Percentiles rank a stretch among this genome's conserved stretches.
Conservation (phyloP, 1,284 basidiomycete species). For the Gymnopus androsaceus region DNA sequence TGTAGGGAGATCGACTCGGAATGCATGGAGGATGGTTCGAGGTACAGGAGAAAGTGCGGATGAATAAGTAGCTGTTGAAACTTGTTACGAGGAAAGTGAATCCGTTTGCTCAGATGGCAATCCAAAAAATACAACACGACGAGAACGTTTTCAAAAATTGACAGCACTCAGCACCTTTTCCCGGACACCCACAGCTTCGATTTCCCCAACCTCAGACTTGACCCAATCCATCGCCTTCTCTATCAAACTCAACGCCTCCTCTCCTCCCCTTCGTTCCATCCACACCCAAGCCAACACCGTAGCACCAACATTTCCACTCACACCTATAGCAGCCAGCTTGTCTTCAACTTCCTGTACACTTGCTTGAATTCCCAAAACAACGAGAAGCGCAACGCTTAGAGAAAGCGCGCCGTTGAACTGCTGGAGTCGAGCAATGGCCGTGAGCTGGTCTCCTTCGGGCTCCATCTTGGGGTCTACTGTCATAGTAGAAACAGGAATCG, state of each 20-base stretch:
- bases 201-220: background rate
- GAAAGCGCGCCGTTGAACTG: constrained; percentile 6
- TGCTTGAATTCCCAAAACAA: background rate
- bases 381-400: background rate
- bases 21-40: too few relatives aligned
- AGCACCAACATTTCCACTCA: background rate
- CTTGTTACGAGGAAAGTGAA: too few relatives aligned
- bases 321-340: background rate
- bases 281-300: constrained; percentile 1
- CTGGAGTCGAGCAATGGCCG: constrained; percentile 6
- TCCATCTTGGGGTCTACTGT: background rate
- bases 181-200: background rate
- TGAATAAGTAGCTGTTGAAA: too few relatives aligned
- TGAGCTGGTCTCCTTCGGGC: background rate
- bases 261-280: constrained; percentile 1
- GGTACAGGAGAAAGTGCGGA: too few relatives aligned
- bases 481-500: background rate
- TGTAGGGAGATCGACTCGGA: too few relatives aligned
- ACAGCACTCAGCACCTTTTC: constrained; percentile 1
- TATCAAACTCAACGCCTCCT: constrained; percentile 4
- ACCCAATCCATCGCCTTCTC: constrained; percentile 12
- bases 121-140: too few relatives aligned
- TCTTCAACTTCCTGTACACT: background rate
- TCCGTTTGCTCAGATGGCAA: too few relatives aligned
- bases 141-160: too few relatives aligned